A percentile compares a stretch with the other conserved stretches of the same genome.
phyloP scores from a whole-genome alignment of 163 green algal genomes.

The Chloroidium sp. region DNA sequence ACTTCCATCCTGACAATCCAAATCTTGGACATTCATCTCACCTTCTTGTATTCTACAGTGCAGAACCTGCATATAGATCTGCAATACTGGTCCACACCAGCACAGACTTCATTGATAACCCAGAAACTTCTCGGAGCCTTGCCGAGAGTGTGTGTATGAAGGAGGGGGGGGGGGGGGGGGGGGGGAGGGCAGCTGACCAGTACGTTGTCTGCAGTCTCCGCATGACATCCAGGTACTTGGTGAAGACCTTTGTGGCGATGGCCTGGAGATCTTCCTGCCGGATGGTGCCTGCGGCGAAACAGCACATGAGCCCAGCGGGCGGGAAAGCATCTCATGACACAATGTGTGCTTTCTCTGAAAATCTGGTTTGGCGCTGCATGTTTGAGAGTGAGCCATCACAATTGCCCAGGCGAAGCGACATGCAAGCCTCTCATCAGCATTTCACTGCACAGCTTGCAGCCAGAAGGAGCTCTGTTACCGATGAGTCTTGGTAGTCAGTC shows the following conservation, averaged over 20 bases:
- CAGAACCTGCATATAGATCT: not conserved
- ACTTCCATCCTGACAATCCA: not conserved
- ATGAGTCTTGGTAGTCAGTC: too few relatives aligned
- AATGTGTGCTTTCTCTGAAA: too few relatives aligned
- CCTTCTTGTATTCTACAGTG: not conserved
- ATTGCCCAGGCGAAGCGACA: too few relatives aligned
- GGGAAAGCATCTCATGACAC: too few relatives aligned
- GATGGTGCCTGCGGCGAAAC: not conserved
- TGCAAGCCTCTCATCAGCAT: too few relatives aligned
- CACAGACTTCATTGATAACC: too few relatives aligned
- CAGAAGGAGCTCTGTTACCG: too few relatives aligned
- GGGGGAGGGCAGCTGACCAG: constrained; percentile 37
- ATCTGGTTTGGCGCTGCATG: too few relatives aligned
- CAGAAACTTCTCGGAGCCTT: not conserved
- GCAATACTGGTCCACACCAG: not conserved
- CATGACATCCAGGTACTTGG: constrained; percentile 87
- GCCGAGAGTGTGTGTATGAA: not conserved
- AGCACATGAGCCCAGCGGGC: too few relatives aligned
- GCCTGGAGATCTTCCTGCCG: constrained; percentile 12
- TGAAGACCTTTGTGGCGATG: constrained; percentile 46
- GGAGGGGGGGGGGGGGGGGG: not conserved
- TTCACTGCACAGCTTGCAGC: too few relatives aligned
- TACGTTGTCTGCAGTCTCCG: constrained; percentile 84
- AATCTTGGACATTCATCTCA: too few relatives aligned
- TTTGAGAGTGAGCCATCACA: too few relatives aligned